Evolutionary conservation across 2,329 filamentous ascomycete species (phyloP).

Genomic region (Calonectria pteridis): DNA sequence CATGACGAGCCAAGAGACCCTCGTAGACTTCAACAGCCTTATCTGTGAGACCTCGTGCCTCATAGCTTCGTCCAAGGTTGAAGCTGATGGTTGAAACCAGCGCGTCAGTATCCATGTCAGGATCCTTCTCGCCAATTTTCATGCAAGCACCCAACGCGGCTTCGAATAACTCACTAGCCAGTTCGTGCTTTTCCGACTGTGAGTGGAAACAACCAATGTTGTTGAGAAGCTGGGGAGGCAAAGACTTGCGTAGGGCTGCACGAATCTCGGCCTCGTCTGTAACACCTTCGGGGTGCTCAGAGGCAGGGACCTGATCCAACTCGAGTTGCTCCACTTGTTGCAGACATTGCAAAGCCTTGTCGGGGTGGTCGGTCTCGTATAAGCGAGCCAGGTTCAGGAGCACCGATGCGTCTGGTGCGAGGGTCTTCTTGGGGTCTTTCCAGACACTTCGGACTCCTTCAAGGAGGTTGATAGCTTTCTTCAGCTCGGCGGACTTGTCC

Average conservation of each 20-base stretch:
- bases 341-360: conserved; percentile 92
- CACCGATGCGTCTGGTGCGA: conserved; percentile 85
- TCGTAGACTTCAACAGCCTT: conserved; percentile 92
- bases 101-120: conserved; percentile 86
- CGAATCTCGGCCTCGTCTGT: conserved; percentile 71
- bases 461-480: conserved; percentile 87
- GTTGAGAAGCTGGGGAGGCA: conserved; percentile 93
- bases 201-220: conserved; percentile 98
- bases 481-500: conserved; percentile 86
- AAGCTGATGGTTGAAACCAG: conserved; percentile 96
- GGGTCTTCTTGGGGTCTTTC: conserved; percentile 92
- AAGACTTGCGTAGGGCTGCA: conserved; percentile 76
- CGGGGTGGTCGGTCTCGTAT: conserved; percentile 87
- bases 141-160: conserved; percentile 91
- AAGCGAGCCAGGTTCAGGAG: conserved; percentile 91
- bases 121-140: conserved; percentile 80
- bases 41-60: conserved; percentile 83
- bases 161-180: conserved; percentile 90
- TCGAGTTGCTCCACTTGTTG: conserved; percentile 94
- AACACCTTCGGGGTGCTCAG: conserved; percentile 71
- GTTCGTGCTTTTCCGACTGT: conserved; percentile 83
- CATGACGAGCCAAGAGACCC: conserved; percentile 84
- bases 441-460: conserved; percentile 88
- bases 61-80: conserved; percentile 94
- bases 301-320: conserved; percentile 79